Evolutionary conservation across 495 filamentous ascomycete species (phyloP), one percentile per base, ranked within the genome.

Genomic region (Clohesyomyces aquaticus): DNA sequence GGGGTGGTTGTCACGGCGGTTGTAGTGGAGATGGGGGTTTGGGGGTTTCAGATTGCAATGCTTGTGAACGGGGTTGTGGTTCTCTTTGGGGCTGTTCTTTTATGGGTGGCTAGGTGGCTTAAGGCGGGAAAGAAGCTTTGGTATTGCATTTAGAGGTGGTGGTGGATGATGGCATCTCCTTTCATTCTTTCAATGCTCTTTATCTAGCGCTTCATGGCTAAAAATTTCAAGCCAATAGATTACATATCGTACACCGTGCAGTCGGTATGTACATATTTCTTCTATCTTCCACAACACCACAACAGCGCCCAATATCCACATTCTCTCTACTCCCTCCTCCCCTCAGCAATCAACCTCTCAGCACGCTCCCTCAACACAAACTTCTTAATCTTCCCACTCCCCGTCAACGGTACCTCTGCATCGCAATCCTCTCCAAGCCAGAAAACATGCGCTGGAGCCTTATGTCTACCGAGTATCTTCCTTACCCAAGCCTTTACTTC

Each of bases 331-430:
- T 41, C 35, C 35, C 35, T n/a, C n/a, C 35, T n/a, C n/a, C 9
- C 35, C 45, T 19, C 11, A 19, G 29, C 52, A 10, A 86, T 53
- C 19, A 85, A 70, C 60, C 73, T 70, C 55, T 80, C 81, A 6
- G 83, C 85, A 62, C 82, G 72, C 67, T 83, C 75, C 22, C 83
- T 81, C 76, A 89, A 77, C 71, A 61, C 42, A 46, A 68, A 83
- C 75, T 90, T 89, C 65, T 85, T 79, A 21, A 90, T 82, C 76
- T 90, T 90, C 8, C 87, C 87, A 71, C 87, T 90, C 0, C 87
- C 87, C 29, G 87, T 90, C 55, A 88, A 74, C 3, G 87, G 87
- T 3, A 87, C 76, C 9, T 79, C 75, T 2, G 64, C 72, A 18
- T 81, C 78, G n/a, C 80, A 83, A 51, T 83, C 81, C 65, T 82